phyloP scores from a whole-genome alignment of 73 alveolate genomes.

The Paramecium octaurelia region DNA sequence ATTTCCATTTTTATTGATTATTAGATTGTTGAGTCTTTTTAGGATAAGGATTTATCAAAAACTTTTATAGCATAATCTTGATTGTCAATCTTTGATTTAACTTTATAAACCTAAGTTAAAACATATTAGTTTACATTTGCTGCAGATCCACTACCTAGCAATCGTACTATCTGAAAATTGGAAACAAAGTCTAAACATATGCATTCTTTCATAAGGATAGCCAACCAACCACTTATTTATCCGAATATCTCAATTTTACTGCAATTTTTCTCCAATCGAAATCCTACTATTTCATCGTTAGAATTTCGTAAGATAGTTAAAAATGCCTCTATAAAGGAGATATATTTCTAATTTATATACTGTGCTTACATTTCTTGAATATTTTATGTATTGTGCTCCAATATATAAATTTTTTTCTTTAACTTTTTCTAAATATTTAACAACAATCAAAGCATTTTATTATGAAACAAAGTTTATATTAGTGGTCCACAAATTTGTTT shows the following conservation, averaged over 20 bases:
- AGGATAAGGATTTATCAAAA: slow-evolving; percentile 47
- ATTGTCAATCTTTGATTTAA: background rate
- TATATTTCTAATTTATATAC: background rate
- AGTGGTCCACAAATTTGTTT: background rate
- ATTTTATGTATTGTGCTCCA: background rate
- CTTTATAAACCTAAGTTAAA: background rate
- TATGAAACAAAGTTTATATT: background rate
- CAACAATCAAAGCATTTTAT: background rate
- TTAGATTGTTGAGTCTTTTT: slow-evolving; percentile 26
- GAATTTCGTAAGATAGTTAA: background rate
- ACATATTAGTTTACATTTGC: background rate
- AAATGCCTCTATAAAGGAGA: background rate
- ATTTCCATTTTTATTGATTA: slow-evolving; percentile 74
- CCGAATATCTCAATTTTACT: background rate
- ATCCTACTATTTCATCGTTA: background rate
- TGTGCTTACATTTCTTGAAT: background rate
- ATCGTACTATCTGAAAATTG: background rate
- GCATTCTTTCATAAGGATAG: background rate
- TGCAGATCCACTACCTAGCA: background rate
- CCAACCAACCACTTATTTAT: background rate
- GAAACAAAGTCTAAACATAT: background rate
- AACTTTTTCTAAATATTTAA: background rate
- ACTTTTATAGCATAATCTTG: slow-evolving; percentile 23
- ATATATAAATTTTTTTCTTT: background rate
- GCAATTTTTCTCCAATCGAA: background rate